Percentiles rank a stretch among this genome's conserved stretches.
phyloP scores from a whole-genome alignment of 176 grass and related monocot genomes.

The Elymus sibiricus region DNA sequence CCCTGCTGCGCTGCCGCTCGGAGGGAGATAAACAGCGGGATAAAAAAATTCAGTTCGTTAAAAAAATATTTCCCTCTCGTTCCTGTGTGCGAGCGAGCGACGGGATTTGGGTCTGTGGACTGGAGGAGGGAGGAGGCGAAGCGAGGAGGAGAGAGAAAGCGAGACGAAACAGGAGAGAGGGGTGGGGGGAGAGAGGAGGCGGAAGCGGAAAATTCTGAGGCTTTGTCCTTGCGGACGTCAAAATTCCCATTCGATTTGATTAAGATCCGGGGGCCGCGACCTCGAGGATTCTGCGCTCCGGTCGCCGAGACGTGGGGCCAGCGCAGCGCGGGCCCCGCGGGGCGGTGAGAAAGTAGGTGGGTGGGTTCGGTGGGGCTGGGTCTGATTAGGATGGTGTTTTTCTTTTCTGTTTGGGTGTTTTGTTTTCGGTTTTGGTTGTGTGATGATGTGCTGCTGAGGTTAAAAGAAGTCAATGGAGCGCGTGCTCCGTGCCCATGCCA shows the following conservation, averaged over 20 bases:
- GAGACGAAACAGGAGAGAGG: background rate
- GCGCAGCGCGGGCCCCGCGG: rapidly evolving
- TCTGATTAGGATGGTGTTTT: background rate
- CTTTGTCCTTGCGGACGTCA: slow-evolving; percentile 96
- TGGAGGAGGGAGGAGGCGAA: background rate
- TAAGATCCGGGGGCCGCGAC: slow-evolving; percentile 23
- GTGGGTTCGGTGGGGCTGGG: background rate
- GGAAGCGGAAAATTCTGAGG: slow-evolving; percentile 23
- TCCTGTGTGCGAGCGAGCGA: slow-evolving; percentile 1
- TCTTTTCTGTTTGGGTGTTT: slow-evolving; percentile 6
- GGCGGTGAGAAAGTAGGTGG: rapidly evolving
- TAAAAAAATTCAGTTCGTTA: background rate
- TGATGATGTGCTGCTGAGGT: background rate
- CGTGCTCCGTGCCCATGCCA: background rate
- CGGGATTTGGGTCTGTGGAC: slow-evolving; percentile 22
- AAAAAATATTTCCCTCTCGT: background rate
- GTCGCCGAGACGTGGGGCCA: rapidly evolving
- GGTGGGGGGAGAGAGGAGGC: background rate
- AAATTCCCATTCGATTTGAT: slow-evolving; percentile 87
- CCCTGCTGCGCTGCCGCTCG: background rate
- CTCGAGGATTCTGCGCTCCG: rapidly evolving
- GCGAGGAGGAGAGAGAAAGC: slow-evolving; percentile 6
- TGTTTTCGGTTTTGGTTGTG: background rate
- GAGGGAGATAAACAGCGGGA: background rate
- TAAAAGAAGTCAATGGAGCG: slow-evolving; percentile 33